Evolutionary conservation across 1,284 basidiomycete species (phyloP).

Genomic region (Neotropicomus parvogracilis): DNA sequence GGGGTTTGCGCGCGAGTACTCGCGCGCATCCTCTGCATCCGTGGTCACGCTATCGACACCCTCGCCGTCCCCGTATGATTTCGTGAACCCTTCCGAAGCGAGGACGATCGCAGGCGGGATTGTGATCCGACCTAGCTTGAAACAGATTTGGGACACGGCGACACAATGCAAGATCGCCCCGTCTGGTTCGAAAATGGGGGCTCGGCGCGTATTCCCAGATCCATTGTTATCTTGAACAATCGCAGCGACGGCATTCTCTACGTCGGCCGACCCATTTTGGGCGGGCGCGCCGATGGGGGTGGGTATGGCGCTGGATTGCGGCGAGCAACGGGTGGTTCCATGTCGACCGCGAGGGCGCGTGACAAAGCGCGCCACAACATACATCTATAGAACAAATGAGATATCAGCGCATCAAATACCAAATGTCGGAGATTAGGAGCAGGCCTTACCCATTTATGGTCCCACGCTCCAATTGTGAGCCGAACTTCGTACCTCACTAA

Average conservation of each 20-base stretch:
- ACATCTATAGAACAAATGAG: slow-evolving; percentile 20
- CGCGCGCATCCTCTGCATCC: neutral
- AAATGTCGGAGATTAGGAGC: no score
- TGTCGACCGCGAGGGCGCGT: slow-evolving; percentile 15
- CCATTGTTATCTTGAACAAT: slow-evolving; percentile 28
- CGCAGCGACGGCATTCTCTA: slow-evolving; percentile 34
- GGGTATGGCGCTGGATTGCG: slow-evolving; percentile 8
- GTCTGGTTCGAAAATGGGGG: slow-evolving; percentile 45
- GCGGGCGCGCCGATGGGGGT: slow-evolving; percentile 1
- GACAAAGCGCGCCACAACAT: slow-evolving; percentile 33
- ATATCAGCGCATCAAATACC: neutral
- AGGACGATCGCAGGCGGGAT: slow-evolving; percentile 65
- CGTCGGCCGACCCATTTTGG: slow-evolving; percentile 13
- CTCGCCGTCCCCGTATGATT: slow-evolving; percentile 18
- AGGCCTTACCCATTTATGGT: slow-evolving; percentile 78
- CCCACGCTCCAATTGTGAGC: slow-evolving; percentile 68
- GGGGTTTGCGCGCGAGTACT: slow-evolving; percentile 45
- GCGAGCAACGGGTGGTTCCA: neutral
- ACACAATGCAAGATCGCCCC: slow-evolving; percentile 66
- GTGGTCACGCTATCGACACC: neutral
- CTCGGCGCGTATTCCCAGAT: slow-evolving; percentile 9
- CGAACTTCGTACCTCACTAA: slow-evolving; percentile 68
- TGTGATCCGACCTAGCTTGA: slow-evolving; percentile 74
- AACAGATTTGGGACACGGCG: slow-evolving; percentile 65
- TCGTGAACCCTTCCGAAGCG: slow-evolving; percentile 52